A percentile compares a stretch with the other conserved stretches of the same genome.
Conservation (phyloP, 2,329 filamentous ascomycete species). For the Fusarium drepaniforme region DNA sequence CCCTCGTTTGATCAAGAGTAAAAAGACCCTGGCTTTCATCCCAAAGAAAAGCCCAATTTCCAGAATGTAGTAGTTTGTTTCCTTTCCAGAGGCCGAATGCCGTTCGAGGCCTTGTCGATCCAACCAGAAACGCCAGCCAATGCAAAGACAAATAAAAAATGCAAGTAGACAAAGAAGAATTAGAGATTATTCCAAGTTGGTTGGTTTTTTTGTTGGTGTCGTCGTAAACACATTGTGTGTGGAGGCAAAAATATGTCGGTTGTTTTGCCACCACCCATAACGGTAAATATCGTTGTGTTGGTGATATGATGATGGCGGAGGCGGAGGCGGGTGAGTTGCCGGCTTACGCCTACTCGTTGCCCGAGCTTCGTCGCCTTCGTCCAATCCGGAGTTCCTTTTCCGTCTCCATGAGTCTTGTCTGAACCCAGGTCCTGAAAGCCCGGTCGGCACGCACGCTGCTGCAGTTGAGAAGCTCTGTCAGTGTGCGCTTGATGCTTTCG, state of each 20-base stretch:
- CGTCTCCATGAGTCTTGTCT: slow-evolving; percentile 70
- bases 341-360: slow-evolving; percentile 39
- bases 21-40: neutral
- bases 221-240: neutral
- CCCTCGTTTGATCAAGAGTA: slow-evolving; percentile 9
- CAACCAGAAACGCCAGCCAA: slow-evolving; percentile 35
- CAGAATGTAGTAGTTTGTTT: slow-evolving; percentile 12
- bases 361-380: slow-evolving; percentile 60
- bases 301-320: slow-evolving; percentile 18
- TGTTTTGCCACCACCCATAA: slow-evolving; percentile 31
- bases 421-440: slow-evolving; percentile 69
- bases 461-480: slow-evolving; percentile 73
- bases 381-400: slow-evolving; percentile 69
- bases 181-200: slow-evolving; percentile 32
- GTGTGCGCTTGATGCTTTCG: slow-evolving; percentile 70
- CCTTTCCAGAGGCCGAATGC: slow-evolving; percentile 9
- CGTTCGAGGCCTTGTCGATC: slow-evolving; percentile 13
- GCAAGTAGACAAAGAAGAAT: slow-evolving; percentile 20
- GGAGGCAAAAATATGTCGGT: slow-evolving; percentile 1
- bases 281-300: slow-evolving; percentile 6
- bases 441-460: slow-evolving; percentile 64
- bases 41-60: neutral
- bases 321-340: neutral
- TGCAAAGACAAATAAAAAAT: slow-evolving; percentile 20
- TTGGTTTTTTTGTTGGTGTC: neutral